These are phyloP conservation scores for Agaricus blazei DNA, from an alignment of 768 basidiomycete genomes.

Conservation along the genomic window DNA sequence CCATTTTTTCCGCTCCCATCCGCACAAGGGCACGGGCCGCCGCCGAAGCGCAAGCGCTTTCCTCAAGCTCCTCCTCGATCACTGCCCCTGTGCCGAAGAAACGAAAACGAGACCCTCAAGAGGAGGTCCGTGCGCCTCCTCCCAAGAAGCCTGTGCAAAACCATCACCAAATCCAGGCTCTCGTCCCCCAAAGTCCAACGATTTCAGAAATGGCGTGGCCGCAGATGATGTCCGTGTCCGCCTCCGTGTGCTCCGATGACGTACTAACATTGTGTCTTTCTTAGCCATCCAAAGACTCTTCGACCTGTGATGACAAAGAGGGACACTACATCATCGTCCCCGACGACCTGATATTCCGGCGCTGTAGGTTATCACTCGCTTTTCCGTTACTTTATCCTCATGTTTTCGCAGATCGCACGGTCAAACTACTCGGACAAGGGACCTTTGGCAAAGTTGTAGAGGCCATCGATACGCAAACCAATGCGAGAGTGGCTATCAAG, in stretches of 20 bases:
- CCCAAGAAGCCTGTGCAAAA: conserved; percentile 56
- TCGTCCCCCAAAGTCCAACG: conserved; percentile 59
- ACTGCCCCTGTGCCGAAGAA: conserved; percentile 77
- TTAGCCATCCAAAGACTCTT: conserved; percentile 60
- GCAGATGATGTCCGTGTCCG: conserved; percentile 60
- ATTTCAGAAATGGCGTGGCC: conserved; percentile 56
- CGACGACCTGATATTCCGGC: conserved; percentile 81
- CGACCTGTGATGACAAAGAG: conserved; percentile 93
- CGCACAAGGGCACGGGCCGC: conserved; percentile 83
- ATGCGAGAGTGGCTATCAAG: conserved; percentile 89
- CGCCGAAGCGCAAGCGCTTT: conserved; percentile 77
- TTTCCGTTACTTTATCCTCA: conserved; percentile 6
- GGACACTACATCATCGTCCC: conserved; percentile 96
- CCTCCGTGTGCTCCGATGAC: conserved; percentile 10
- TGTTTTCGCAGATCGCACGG: conserved; percentile 71
- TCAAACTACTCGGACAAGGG: conserved; percentile 89
- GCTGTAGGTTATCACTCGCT: conserved; percentile 52
- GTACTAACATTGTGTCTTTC: conserved; percentile 23
- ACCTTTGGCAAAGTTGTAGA: conserved; percentile 99
- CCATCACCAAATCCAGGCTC: conserved; percentile 44
- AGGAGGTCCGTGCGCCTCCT: conserved; percentile 64
- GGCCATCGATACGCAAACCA: conserved; percentile 74
- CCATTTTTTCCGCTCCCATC: conserved; percentile 68
- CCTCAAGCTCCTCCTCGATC: conserved; percentile 60
- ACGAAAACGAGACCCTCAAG: conserved; percentile 73